Evolutionary conservation across 495 filamentous ascomycete genomes (phyloP), one percentile per base, ranked within the genome.

Genomic region (Xylaria bambusicola): DNA sequence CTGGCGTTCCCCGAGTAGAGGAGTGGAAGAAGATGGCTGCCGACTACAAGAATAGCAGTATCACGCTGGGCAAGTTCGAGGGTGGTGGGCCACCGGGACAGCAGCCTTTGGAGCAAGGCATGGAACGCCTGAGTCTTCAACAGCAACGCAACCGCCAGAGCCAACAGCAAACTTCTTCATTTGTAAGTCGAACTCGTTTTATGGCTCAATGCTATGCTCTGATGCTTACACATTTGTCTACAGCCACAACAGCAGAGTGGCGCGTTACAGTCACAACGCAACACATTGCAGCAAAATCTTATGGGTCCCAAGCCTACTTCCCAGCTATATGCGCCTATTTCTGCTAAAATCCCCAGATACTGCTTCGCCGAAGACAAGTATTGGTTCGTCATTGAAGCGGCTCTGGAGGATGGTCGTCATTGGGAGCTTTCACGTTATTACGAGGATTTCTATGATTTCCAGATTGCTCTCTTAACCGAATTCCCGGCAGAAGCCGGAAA

Each of bases 11-110:
- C n/a, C 89, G 88, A 70, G 95, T 98, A 12, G 94, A 98, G 70
- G 95, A 98, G 66, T 98, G 94, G 94, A 98, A 98, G 82, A 96
- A 95, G 77, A 97, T 97, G 92, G 94, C 94, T 9, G 92, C 92
- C 21, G 93, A 97, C 48, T 98, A 98, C 77, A 98, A 98, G 81
- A 97, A 98, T 70, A 96, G 92, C 73, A 97, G 93, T 73, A 98
- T 98, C 70, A 90, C 91, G 4, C 80, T 98, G 27, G 94, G 94
- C 60, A 93, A 93, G 68, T 89, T 98, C 49, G 92, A 96, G 62
- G 80, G 68, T 8, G 76, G 80, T 17, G 74, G 71, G 33, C 70
- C 65, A n/a, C 70, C 72, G 23, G 64, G 57, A 49, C 74, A 62
- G 42, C 68, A 82, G 56, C 74, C 80, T 0, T 66, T 88, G 47